These are phyloP conservation scores for Takakia lepidozioides DNA, from an alignment of 225 moss, liverwort and hornwort species.

Conservation along the genomic window DNA sequence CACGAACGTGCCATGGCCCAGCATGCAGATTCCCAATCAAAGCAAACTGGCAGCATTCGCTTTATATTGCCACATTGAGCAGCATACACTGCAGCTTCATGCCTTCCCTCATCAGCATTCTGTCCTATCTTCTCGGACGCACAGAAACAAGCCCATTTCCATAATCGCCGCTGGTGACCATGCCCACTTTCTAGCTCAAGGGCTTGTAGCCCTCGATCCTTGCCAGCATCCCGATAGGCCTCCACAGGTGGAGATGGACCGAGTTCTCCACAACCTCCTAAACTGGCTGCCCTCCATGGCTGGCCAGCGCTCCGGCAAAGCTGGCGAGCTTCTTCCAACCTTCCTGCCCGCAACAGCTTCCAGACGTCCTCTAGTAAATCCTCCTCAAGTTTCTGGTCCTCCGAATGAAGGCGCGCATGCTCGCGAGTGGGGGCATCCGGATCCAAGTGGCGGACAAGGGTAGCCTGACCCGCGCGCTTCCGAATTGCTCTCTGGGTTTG, in stretches of 20 bases:
- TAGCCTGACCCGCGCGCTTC: slow-evolving; percentile 59
- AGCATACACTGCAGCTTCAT: slow-evolving; percentile 92
- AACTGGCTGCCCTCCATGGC: slow-evolving; percentile 92
- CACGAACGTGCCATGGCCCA: slow-evolving; percentile 89
- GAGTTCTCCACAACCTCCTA: slow-evolving; percentile 90
- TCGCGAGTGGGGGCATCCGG: slow-evolving; percentile 93
- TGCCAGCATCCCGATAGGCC: slow-evolving; percentile 49
- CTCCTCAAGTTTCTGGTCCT: slow-evolving; percentile 94
- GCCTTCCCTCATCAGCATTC: slow-evolving; percentile 67
- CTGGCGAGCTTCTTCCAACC: slow-evolving; percentile 81
- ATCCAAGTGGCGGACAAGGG: slow-evolving; percentile 65
- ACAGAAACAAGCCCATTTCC: slow-evolving; percentile 93
- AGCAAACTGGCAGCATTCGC: slow-evolving; percentile 92
- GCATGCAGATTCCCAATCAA: slow-evolving; percentile 95
- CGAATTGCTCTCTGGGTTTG: slow-evolving; percentile 81
- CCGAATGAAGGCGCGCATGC: slow-evolving; percentile 65
- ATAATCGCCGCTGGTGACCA: slow-evolving; percentile 84
- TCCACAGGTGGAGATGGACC: slow-evolving; percentile 86
- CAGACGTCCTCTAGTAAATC: slow-evolving; percentile 94
- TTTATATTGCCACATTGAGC: slow-evolving; percentile 88
- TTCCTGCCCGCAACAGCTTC: slow-evolving; percentile 82
- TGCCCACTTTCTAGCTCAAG: slow-evolving; percentile 89
- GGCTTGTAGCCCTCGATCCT: slow-evolving; percentile 78
- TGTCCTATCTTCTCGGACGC: slow-evolving; percentile 90
- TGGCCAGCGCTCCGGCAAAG: slow-evolving; percentile 92